Evolutionary conservation across 495 filamentous ascomycete genomes (phyloP).

Genomic region (Penicillium macrosclerotiorum): DNA sequence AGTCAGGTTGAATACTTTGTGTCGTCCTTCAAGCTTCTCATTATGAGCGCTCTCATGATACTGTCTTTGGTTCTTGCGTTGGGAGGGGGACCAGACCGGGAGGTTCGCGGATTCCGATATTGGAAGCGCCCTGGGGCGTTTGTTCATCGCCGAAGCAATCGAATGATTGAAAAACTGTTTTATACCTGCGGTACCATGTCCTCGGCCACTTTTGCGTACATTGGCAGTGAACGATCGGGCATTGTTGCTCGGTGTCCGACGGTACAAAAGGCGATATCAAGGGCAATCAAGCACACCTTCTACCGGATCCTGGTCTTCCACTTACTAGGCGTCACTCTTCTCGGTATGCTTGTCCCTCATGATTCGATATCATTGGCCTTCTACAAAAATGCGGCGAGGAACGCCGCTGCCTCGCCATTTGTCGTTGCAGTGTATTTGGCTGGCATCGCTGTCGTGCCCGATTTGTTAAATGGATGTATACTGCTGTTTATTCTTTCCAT

Average conservation of each 20-base stretch:
- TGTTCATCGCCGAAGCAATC: conserved; percentile 10
- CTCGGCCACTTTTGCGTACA: conserved; percentile 74
- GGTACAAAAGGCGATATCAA: conserved; percentile 67
- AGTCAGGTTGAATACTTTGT: conserved; percentile 54
- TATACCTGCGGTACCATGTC: conserved; percentile 71
- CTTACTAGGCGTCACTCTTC: conserved; percentile 44
- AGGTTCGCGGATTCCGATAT: conserved; percentile 67
- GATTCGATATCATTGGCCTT: conserved; percentile 45
- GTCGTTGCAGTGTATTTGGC: conserved; percentile 55
- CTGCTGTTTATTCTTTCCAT: conserved; percentile 75
- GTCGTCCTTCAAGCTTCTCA: conserved; percentile 62
- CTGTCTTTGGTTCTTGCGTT: conserved; percentile 61
- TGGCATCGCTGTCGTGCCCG: conserved; percentile 49
- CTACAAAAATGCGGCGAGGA: conserved; percentile 16
- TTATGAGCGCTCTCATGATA: conserved; percentile 65
- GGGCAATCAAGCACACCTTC: conserved; percentile 72
- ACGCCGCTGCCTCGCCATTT: conserved; percentile 54
- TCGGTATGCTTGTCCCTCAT: conserved; percentile 57
- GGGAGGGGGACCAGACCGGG: conserved; percentile 68
- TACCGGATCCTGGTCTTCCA: conserved; percentile 83
- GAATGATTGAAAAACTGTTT: conserved; percentile 50
- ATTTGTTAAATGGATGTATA: conserved; percentile 62
- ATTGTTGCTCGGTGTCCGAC: conserved; percentile 65
- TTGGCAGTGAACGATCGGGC: conserved; percentile 80
- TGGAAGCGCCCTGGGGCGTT: conserved; percentile 53